Conservation (phyloP, 169 alveolate genomes). For the Cryptosporidium canis region DNA sequence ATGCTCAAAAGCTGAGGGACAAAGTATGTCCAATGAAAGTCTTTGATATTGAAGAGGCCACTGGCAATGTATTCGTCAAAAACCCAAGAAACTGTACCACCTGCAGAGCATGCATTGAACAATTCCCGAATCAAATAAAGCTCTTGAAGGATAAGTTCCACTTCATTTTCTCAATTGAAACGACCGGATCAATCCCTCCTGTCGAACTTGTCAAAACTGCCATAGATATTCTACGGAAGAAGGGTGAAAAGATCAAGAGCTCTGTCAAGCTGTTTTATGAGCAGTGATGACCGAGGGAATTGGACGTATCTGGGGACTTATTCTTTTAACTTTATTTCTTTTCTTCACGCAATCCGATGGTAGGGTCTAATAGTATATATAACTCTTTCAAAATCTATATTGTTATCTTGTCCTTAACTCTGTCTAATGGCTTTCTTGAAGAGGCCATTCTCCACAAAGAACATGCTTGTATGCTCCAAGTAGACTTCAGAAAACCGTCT, state of each 20-base stretch:
- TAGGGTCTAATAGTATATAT: background rate
- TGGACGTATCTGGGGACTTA: background rate
- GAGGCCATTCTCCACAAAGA: slow-evolving; percentile 17
- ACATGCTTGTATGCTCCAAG: background rate
- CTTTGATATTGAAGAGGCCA: slow-evolving; percentile 89
- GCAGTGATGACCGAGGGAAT: background rate
- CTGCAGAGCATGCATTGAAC: slow-evolving; percentile 97
- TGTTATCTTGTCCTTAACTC: background rate
- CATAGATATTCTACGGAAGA: slow-evolving; percentile 74
- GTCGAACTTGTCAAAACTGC: slow-evolving; percentile 79
- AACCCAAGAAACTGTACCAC: slow-evolving; percentile 94
- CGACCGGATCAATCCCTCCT: slow-evolving; percentile 83
- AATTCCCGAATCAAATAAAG: slow-evolving; percentile 82
- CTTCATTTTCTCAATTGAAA: slow-evolving; percentile 84
- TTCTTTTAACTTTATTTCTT: background rate
- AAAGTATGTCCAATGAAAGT: slow-evolving; percentile 94
- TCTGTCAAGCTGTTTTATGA: slow-evolving; percentile 69
- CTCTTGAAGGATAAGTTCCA: slow-evolving; percentile 85
- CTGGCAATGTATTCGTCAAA: slow-evolving; percentile 86
- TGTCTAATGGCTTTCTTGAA: background rate
- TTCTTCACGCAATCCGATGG: background rate
- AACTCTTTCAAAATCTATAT: background rate
- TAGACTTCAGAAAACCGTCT: slow-evolving; percentile 20
- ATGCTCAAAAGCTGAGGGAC: slow-evolving; percentile 88
- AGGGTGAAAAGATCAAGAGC: slow-evolving; percentile 73